A percentile compares a stretch with the other conserved stretches of the same genome.
Evolutionary conservation across 805 yeast species (phyloP).

Genomic region (Nakazawaea peltata): DNA sequence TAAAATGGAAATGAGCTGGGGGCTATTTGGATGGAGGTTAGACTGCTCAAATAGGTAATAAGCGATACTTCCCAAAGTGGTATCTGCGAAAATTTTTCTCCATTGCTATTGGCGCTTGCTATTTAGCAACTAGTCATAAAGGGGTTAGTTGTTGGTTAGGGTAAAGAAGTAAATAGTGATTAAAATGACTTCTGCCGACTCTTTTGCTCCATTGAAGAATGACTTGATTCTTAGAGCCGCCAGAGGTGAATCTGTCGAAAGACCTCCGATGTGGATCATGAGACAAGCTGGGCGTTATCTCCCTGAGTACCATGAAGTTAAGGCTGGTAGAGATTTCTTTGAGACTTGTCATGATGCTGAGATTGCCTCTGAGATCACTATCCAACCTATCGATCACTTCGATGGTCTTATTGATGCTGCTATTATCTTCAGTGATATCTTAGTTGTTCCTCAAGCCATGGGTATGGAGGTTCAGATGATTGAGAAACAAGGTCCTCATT

Average conservation of each 20-base stretch:
- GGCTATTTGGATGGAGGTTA: too few relatives aligned
- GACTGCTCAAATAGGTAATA: too few relatives aligned
- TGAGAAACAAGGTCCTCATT: conserved; percentile 91
- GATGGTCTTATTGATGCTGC: conserved; percentile 93
- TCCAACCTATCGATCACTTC: conserved; percentile 89
- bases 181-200: conserved; percentile 11
- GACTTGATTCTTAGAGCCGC: conserved; percentile 92
- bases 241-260: conserved; percentile 79
- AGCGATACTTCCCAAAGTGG: too few relatives aligned
- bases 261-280: conserved; percentile 98
- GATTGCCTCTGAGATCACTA: conserved; percentile 86
- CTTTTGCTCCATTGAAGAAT: conserved; percentile 75
- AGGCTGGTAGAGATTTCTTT: conserved; percentile 81
- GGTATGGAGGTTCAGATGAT: conserved; percentile 93
- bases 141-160: too few relatives aligned
- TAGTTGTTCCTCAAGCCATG: conserved; percentile 97
- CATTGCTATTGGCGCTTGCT: too few relatives aligned
- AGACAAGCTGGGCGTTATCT: conserved; percentile 95
- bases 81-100: too few relatives aligned
- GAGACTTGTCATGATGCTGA: conserved; percentile 95
- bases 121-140: too few relatives aligned
- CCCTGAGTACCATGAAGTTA: conserved; percentile 88
- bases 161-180: too few relatives aligned
- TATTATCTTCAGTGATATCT: conserved; percentile 88
- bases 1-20: too few relatives aligned